phyloP scores from a whole-genome alignment of 176 grass and related monocot genomes.

The Aechmea fasciata region DNA sequence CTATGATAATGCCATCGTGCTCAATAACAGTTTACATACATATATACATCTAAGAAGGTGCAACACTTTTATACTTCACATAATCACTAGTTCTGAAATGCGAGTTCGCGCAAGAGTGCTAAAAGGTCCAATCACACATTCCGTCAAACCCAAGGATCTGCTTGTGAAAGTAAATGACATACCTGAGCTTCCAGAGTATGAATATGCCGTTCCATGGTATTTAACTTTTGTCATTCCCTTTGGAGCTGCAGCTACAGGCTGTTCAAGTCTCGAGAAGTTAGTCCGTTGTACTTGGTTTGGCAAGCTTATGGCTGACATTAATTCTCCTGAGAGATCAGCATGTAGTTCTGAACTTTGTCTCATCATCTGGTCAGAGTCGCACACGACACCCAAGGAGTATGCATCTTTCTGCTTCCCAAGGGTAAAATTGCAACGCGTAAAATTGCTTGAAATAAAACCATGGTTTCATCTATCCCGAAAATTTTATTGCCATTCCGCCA shows the following conservation, averaged over 20 bases:
- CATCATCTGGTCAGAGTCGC: neutral
- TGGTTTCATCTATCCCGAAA: no score
- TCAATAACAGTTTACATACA: no score
- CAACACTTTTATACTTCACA: no score
- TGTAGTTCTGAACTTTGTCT: neutral
- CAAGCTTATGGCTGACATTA: neutral
- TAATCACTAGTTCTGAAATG: no score
- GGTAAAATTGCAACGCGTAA: neutral
- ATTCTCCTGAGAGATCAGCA: neutral
- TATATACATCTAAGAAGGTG: no score
- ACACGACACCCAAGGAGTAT: neutral
- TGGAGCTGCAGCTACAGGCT: neutral
- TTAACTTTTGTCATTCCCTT: neutral
- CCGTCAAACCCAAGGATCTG: neutral
- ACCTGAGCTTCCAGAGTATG: constrained; percentile 1
- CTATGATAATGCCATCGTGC: no score
- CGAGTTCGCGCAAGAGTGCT: no score
- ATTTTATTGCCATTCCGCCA: no score
- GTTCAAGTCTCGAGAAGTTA: neutral
- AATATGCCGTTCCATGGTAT: neutral
- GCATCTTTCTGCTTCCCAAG: neutral
- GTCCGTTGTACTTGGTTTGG: neutral
- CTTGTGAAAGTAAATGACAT: neutral
- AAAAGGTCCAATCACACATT: neutral
- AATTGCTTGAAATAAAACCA: neutral